Evolutionary conservation across 2,329 filamentous ascomycete genomes (phyloP).

Genomic region (Pseudohalonectria lignicola): DNA sequence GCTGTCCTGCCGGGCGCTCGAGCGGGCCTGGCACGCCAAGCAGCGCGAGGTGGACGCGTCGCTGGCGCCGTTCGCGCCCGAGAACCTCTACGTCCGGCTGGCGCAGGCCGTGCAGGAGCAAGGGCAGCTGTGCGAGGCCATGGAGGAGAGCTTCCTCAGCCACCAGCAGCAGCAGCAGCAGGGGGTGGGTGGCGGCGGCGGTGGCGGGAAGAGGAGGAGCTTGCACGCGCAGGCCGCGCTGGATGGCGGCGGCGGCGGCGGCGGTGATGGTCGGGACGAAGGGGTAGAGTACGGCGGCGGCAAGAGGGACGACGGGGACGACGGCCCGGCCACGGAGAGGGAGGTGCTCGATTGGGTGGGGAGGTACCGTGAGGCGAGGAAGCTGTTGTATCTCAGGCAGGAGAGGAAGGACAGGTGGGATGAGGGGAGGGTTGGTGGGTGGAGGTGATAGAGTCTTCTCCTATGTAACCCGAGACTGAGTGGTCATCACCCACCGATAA

Average conservation of each 20-base stretch:
- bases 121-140: constrained; percentile 63
- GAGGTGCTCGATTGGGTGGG: constrained; percentile 80
- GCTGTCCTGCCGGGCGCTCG: constrained; percentile 71
- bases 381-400: constrained; percentile 65
- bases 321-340: constrained; percentile 56
- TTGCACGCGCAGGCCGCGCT: constrained; percentile 43
- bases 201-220: constrained; percentile 45
- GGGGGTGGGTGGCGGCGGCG: constrained; percentile 23
- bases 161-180: constrained; percentile 32
- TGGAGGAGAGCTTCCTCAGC: constrained; percentile 86
- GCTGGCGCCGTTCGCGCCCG: constrained; percentile 73
- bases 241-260: constrained; percentile 29
- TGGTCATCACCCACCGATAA: too few relatives aligned
- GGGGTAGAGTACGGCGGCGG: too few relatives aligned
- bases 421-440: constrained; percentile 87
- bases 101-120: constrained; percentile 72
- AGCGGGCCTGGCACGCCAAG: constrained; percentile 85
- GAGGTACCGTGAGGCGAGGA: constrained; percentile 69
- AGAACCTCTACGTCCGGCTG: constrained; percentile 74
- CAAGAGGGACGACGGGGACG: constrained; percentile 45
- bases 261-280: constrained; percentile 46
- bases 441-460: too few relatives aligned
- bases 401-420: constrained; percentile 94
- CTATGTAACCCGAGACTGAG: too few relatives aligned
- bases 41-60: constrained; percentile 82